Base-by-base conservation (phyloP, 495 filamentous ascomycete genomes). In the Hypoxylon crocopeplum region DNA sequence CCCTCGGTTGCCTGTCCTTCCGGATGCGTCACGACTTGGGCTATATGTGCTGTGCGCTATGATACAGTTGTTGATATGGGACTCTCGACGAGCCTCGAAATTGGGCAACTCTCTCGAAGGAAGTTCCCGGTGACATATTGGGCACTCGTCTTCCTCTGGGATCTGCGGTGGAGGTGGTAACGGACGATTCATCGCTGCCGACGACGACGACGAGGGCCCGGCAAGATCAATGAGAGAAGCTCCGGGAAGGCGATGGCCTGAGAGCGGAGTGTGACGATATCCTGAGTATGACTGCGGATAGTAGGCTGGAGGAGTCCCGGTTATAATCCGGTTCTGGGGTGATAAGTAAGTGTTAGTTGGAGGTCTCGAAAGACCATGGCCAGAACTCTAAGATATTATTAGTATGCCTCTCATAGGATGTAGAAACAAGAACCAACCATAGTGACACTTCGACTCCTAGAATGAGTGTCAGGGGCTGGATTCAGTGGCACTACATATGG, bases 81-180 rank as follows among this genome's bases (percentile, higher is more conserved):
- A 73, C 69, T 93, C 91, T 10, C 93, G 84, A 0, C 79, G 77
- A 8, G 80, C 70, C 48, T 90, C 83, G 16, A 78, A 85, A 42
- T 89, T 80, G 2, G 78, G 70, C 7, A 84, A 74, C 0, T 74
- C 77, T 16, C 87, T 76, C 7, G 87, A 81, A 0, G 92, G 92
- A 5, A 98, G 84, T 59, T 85, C 82, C 7, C 75, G 75, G 55
- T 92, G 88, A 64, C 94, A 98, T 48, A 97, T 86, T 3, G 93
- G 93, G 67, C 94, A 98, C 51, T 93, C 85, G 71, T 98, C 94
- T 59, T 91, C 88, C 67, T 97, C 93, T 13, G 82, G 75, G 6
- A 91, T 77, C 24, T 75, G 69, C 21, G 68, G 66, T 21, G 67
- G 57, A 38, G 51, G 49, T 46, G 67, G 62, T 59, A 65, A 62